Evolutionary conservation across 2,329 filamentous ascomycete species (phyloP), one percentile per base, ranked within the genome.

Genomic region (Trichoderma koningiopsis): DNA sequence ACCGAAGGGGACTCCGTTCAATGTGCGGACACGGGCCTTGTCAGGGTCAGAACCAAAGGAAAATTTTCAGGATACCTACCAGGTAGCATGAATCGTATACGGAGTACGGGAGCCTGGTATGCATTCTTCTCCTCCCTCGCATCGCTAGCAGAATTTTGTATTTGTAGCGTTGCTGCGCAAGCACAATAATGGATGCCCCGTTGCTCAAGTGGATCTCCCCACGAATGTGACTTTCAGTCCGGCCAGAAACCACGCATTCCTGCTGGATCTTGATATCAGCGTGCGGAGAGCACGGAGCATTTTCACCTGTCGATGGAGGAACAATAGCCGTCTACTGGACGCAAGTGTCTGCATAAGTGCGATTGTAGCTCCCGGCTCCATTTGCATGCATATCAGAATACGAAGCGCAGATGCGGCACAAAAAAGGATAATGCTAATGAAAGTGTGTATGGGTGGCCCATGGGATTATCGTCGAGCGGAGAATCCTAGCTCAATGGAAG

Each of bases 381-480:
- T 58, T 47, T 64, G 40, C 60, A 69, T 69, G 68, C 68, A 69
- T 65, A 58, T 10, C 53, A 53, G 60, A 69, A 69, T 69, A 69
- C 68, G 68, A 69, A 69, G 61, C 37, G 43, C 33, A 65, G 68
- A 69, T 59, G 62, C 68, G 68, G 68, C 14, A 14, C 37, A 66
- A 52, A 58, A 43, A 64, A 49, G 47, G 47, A 49, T 55, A 52
- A 43, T 43, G 40, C 19, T 7, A n/a, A 43, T 43, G 40, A 19
- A 43, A 8, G 40, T n/a, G 16, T 43, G 16, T 58, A 58, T 52
- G 55, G 43, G 61, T 53, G 68, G 68, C 47, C 47, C 55, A 59
- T 37, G 55, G 47, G 35, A 29, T 43, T 59, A 47, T 58, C 64
- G 53, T 37, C 53, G 59, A 69, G 67, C 59, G 60, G 55, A 67